Conservation (phyloP, 768 basidiomycete genomes). For the Kwoniella dejecticola region DNA sequence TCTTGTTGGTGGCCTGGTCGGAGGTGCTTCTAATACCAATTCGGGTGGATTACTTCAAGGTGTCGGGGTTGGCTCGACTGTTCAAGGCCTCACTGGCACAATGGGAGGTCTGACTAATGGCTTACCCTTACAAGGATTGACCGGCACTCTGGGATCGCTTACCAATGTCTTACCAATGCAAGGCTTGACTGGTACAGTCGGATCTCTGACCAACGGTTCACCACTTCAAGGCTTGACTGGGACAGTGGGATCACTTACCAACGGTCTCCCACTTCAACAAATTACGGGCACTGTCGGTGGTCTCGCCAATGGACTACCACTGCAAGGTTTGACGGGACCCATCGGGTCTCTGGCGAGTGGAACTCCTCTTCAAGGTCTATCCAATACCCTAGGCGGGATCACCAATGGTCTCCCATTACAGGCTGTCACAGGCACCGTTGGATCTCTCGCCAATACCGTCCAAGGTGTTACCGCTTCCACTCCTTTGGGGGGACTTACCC, state of each 20-base stretch:
- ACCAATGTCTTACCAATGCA: constrained; percentile 2
- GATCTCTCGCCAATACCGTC: background rate
- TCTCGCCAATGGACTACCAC: background rate
- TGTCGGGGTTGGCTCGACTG: background rate
- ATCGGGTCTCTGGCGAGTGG: constrained; percentile 8
- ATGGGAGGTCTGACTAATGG: constrained; percentile 8
- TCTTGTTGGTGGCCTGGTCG: background rate
- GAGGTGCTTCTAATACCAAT: background rate
- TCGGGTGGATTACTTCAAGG: background rate
- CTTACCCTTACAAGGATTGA: constrained; percentile 9
- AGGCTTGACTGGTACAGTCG: constrained; percentile 9
- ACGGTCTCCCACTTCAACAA: background rate
- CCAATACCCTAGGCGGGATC: no score
- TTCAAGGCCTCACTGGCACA: constrained; percentile 8
- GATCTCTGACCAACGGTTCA: background rate
- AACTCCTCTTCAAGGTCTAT: constrained; percentile 6
- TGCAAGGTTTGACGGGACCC: constrained; percentile 1
- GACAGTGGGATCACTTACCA: constrained; percentile 7
- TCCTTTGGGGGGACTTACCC: background rate
- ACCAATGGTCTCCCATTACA: background rate
- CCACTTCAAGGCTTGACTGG: constrained; percentile 18
- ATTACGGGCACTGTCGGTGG: constrained; percentile 1
- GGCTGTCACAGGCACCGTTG: background rate
- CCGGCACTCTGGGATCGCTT: constrained; percentile 3
- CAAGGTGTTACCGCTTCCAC: background rate